These are phyloP conservation scores for Penicillium pancosmium DNA, from an alignment of 495 filamentous ascomycete species.

Conservation along the genomic window DNA sequence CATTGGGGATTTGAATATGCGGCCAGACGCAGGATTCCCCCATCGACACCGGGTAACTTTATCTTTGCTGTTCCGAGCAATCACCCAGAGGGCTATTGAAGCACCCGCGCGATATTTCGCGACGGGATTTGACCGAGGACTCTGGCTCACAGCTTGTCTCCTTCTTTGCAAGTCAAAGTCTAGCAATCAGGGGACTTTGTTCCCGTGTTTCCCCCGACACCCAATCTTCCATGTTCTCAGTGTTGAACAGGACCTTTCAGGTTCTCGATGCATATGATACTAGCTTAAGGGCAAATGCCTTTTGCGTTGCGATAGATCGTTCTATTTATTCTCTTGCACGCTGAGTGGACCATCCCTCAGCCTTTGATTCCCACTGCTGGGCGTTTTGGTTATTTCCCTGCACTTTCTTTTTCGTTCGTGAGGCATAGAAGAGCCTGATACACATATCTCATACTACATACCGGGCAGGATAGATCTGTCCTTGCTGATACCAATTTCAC, in stretches of 20 bases:
- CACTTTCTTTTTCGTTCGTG: conserved; percentile 5
- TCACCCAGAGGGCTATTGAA: no score
- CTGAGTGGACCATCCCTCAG: conserved; percentile 10
- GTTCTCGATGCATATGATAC: conserved; percentile 9
- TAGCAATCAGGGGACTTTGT: no score
- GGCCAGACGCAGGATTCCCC: neutral
- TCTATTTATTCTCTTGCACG: conserved; percentile 2
- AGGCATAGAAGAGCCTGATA: conserved; percentile 22
- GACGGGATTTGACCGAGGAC: no score
- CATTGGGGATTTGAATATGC: conserved; percentile 64
- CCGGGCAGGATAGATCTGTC: neutral
- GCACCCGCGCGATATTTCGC: no score
- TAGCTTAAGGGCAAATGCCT: neutral
- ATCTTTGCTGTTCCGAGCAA: no score
- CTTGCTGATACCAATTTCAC: conserved; percentile 3
- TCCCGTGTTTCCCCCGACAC: no score
- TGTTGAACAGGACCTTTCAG: neutral
- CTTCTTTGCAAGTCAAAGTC: conserved; percentile 4
- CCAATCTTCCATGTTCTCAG: no score
- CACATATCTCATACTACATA: conserved; percentile 17
- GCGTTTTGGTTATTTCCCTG: conserved; percentile 16
- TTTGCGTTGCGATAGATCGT: conserved; percentile 19
- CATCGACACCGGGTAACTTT: no score
- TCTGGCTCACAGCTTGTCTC: neutral
- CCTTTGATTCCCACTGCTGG: conserved; percentile 22